Conservation (phyloP, 192 early-diverging fungal species). For the Podochytrium sp. region DNA sequence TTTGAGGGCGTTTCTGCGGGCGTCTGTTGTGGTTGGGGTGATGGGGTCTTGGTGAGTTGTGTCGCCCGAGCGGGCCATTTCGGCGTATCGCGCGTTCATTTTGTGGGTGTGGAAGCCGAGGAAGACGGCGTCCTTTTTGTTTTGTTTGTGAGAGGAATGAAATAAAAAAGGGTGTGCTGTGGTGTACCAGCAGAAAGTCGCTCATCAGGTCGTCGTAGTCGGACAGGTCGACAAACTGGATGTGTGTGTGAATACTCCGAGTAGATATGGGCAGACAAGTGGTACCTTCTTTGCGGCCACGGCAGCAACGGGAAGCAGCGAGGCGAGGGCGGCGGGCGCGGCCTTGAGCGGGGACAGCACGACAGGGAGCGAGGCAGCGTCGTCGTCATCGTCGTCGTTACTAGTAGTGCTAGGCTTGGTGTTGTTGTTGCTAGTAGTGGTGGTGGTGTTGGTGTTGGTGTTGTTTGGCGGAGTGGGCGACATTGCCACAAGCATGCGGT, state of each 20-base stretch:
- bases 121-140: slow-evolving; percentile 40
- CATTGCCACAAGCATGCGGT: no score
- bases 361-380: no score
- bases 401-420: no score
- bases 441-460: not conserved
- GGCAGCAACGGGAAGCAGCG: no score
- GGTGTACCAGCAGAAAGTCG: slow-evolving; percentile 38
- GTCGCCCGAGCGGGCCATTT: not conserved
- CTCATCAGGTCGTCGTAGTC: slow-evolving; percentile 54
- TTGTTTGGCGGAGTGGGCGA: no score
- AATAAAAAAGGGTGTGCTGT: not conserved
- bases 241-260: no score
- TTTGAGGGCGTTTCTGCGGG: slow-evolving; percentile 12
- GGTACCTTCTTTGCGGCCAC: not conserved
- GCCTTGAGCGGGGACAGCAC: no score
- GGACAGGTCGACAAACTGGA: slow-evolving; percentile 40
- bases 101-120: slow-evolving; percentile 56
- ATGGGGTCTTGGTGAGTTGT: slow-evolving; percentile 22
- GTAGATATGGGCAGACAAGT: no score
- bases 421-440: not conserved
- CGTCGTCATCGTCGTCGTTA: no score
- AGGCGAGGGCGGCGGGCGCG: no score
- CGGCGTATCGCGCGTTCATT: slow-evolving; percentile 45
- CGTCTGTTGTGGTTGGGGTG: not conserved
- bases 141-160: no score